Evolutionary conservation across 768 basidiomycete genomes (phyloP), one percentile per base, ranked within the genome.

Genomic region (Daedaleopsis nitida): DNA sequence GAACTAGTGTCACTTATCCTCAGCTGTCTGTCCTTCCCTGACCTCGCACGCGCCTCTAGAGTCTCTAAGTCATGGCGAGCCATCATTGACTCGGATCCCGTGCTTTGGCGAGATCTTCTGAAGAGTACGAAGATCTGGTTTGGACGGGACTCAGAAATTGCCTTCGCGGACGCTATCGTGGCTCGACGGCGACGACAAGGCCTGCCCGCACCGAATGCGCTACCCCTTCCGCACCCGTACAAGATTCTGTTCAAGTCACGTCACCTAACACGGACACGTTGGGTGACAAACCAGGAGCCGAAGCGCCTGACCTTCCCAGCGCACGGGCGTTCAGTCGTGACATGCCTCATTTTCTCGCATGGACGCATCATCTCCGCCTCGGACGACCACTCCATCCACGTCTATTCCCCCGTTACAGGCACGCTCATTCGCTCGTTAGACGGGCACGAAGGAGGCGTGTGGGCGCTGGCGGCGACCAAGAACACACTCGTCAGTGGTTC

Each of bases 321-420:
- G 12, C 92, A 95, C 67, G 93, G 94, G 0, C 85, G 85, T 48
- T 87, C 89, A 23, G 96, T 98, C 63, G 94, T 99, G 72, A 99
- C 96, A 44, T 97, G 95, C 73, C 86, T 98, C 49, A 85, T 98
- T 68, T 93, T 99, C 78, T 97, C 96, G 52, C 86, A 87, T 62
- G 91, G 92, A 34, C 93, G 96, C 62, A 94, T 99, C 76, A 94
- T 99, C 69, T 95, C 93, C 12, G 96, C 96, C 12, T 96, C 94
- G 0, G 96, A 99, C 74, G 96, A 98, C 74, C 94, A 98, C 68
- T 92, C 94, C 4, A 97, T 98, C 69, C 92, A 96, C 70, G 87
- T 99, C 49, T 98, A 96, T 73, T 90, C 89, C 23, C 95, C 93
- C n/a, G 73, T 82, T 27, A 91, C 89, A 0, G 96, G 96, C 13